phyloP scores from a whole-genome alignment of 2,329 filamentous ascomycete species.

The Cladosporium sp. region DNA sequence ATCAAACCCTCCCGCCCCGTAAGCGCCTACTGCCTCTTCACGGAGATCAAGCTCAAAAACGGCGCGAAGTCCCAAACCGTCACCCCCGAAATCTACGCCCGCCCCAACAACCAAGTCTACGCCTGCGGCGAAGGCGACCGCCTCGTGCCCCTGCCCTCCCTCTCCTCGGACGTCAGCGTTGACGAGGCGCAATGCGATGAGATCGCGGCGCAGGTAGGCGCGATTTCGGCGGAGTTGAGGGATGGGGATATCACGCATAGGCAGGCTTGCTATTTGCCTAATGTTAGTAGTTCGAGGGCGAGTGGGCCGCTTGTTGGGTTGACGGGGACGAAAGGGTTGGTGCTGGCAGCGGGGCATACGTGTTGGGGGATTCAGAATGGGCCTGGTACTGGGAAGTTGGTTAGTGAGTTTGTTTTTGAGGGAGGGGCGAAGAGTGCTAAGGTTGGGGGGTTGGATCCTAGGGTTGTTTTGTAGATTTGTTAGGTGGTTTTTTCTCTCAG shows the following conservation, averaged over 20 bases:
- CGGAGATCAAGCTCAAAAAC: conserved; percentile 67
- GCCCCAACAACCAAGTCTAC: conserved; percentile 87
- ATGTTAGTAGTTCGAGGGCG: conserved; percentile 54
- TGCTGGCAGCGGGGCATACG: conserved; percentile 86
- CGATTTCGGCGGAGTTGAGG: conserved; percentile 54
- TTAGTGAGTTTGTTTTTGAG: conserved; percentile 52
- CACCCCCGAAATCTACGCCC: conserved; percentile 89
- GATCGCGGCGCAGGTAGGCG: conserved; percentile 74
- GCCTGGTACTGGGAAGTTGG: conserved; percentile 67
- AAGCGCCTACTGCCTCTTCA: conserved; percentile 79
- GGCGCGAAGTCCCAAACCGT: conserved; percentile 56
- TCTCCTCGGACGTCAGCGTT: conserved; percentile 72
- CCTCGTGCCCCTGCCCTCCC: conserved; percentile 70
- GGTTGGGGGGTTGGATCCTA: conserved; percentile 46
- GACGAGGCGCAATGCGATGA: conserved; percentile 81
- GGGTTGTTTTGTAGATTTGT: conserved; percentile 22
- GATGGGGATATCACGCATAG: conserved; percentile 63
- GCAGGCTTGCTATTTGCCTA: conserved; percentile 93
- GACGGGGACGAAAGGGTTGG: conserved; percentile 71
- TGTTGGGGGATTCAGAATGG: conserved; percentile 99
- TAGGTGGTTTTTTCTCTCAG: no score
- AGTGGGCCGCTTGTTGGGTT: conserved; percentile 74
- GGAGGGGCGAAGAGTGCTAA: conserved; percentile 46
- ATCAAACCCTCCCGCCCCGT: conserved; percentile 62
- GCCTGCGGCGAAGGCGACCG: conserved; percentile 90